Base-by-base conservation (phyloP, 805 yeast genomes). In the Ogataea salicorniae region DNA sequence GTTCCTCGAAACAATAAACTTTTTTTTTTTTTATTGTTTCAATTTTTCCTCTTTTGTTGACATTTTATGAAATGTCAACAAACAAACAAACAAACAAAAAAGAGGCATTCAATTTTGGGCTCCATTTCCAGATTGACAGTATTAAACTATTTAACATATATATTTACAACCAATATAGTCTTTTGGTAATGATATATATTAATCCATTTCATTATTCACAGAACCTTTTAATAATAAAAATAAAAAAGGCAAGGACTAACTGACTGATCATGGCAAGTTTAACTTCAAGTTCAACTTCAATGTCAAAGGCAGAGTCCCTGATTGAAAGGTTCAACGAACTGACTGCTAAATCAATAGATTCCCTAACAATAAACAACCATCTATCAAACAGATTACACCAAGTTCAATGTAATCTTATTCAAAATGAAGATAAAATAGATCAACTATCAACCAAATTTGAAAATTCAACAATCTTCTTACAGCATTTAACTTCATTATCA, bases 401-500 rank as follows among this genome's bases (percentile, higher is more conserved):
- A 15, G 39, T 54, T 3, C 64, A 61, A 39, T 34, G 38, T 4
- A 41, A 49, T 18, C 39, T 63, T 15, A 40, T 57, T 9, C 47
- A 49, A 6, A 52, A 55, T 37, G 64, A 63, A 31, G 42, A 41
- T 20, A 43, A 44, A 26, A 50, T 63, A 14, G 60, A 62, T 11
- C 56, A 58, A 34, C 42, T 64, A 1, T 42, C 53, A 6, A 53
- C 60, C 6, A 50, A 47, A 39, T 40, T 54, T 17, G 68, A 63
- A 37, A 61, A 64, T 42, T 46, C 62, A 1, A 54, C 57, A 14
- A 60, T 60, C 13, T 64, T 59, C 50, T 44, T 58, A 23, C 63
- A 65, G 43, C 67, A 66, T 47, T 46, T 67, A 43, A 54, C 65
- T 0, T 60, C 70, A 1, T 48, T 68, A 22, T 54, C 52, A n/a